phyloP scores from a whole-genome alignment of 202 grass and related monocot genomes.

The Musa balbisiana region DNA sequence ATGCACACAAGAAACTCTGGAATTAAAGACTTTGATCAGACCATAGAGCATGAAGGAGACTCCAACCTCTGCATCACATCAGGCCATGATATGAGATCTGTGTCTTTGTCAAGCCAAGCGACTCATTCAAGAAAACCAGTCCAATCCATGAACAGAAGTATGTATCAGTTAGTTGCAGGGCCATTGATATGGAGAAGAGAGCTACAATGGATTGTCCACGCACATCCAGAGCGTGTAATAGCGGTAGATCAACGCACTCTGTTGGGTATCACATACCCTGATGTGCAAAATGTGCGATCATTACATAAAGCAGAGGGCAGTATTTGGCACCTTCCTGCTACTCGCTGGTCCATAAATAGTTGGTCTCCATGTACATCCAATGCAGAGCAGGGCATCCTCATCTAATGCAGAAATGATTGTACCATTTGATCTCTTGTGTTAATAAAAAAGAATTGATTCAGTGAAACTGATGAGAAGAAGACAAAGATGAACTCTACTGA shows the following conservation, averaged over 20 bases:
- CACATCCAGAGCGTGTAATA: not conserved
- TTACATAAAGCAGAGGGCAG: not conserved
- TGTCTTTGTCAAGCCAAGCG: not conserved
- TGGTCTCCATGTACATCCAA: too few relatives aligned
- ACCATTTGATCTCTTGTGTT: too few relatives aligned
- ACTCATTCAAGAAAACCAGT: not conserved
- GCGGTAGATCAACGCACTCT: not conserved
- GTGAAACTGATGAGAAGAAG: too few relatives aligned
- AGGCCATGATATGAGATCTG: too few relatives aligned
- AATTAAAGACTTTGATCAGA: not conserved
- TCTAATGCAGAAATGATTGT: too few relatives aligned
- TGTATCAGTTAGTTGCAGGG: too few relatives aligned
- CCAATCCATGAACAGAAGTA: not conserved
- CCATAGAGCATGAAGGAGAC: not conserved
- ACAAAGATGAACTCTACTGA: too few relatives aligned
- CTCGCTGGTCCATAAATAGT: not conserved
- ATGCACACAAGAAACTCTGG: too few relatives aligned
- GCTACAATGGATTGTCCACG: not conserved
- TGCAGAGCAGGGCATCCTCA: too few relatives aligned
- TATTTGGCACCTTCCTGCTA: not conserved
- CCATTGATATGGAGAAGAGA: too few relatives aligned
- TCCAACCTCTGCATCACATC: not conserved
- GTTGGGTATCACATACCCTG: not conserved
- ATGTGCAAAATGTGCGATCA: slow-evolving; percentile 4
- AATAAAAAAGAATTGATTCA: too few relatives aligned